Percentiles rank a stretch among this genome's conserved stretches.
phyloP scores from a whole-genome alignment of 441 rosid genomes.

The Corymbia calophylla region DNA sequence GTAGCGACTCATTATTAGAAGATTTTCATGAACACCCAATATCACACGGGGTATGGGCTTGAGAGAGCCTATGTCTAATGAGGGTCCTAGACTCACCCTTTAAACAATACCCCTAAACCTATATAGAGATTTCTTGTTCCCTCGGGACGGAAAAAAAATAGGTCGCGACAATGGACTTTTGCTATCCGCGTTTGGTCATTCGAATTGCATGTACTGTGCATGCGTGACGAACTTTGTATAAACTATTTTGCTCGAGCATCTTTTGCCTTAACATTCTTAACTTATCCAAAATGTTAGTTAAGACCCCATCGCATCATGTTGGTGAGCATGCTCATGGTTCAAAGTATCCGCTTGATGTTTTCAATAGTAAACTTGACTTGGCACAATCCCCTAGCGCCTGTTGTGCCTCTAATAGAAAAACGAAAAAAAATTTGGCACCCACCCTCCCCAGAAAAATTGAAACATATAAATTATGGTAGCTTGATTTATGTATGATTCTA shows the following conservation, averaged over 20 bases:
- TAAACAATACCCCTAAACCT: too few species aligned
- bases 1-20: too few species aligned
- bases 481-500: not conserved
- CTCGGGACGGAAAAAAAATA: too few species aligned
- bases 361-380: not conserved
- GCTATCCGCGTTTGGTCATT: not conserved
- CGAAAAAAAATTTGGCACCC: too few species aligned
- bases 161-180: too few species aligned
- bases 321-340: not conserved
- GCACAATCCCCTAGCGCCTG: not conserved
- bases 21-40: too few species aligned
- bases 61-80: too few species aligned
- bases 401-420: not conserved
- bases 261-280: too few species aligned
- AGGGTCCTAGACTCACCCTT: too few species aligned
- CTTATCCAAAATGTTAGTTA: not conserved
- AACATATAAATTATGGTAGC: not conserved
- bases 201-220: too few species aligned
- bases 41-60: too few species aligned
- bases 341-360: not conserved
- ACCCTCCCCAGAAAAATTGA: not conserved
- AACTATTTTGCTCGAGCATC: not conserved
- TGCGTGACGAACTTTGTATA: not conserved
- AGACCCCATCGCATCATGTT: not conserved
- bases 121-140: too few species aligned